Conservation (phyloP, 2,329 filamentous ascomycete species). For the Talaromyces rugulosus region DNA sequence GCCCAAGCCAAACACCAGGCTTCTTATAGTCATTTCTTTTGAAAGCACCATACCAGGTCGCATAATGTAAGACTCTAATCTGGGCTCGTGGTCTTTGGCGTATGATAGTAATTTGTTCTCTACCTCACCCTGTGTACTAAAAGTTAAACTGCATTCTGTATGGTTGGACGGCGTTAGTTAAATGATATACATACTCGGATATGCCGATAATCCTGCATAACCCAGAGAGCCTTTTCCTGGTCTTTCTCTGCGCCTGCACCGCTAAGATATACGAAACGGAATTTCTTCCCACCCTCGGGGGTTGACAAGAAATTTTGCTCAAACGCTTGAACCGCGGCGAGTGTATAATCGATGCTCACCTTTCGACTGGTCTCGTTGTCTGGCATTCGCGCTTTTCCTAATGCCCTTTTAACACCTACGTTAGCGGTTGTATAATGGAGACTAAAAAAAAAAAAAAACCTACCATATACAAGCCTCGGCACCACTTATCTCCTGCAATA, state of each 20-base stretch:
- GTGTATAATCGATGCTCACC: conserved; percentile 31
- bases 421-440: too few relatives aligned
- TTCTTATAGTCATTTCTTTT: neutral
- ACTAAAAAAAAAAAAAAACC: too few relatives aligned
- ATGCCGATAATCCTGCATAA: conserved; percentile 23
- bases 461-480: conserved; percentile 48
- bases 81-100: neutral
- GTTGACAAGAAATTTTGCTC: conserved; percentile 16
- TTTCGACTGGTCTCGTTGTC: conserved; percentile 14
- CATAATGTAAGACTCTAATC: neutral
- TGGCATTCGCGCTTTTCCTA: neutral
- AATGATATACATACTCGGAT: neutral
- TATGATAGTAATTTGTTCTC: neutral
- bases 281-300: conserved; percentile 22
- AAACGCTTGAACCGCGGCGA: conserved; percentile 29
- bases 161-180: neutral
- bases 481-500: conserved; percentile 38
- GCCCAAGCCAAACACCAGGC: neutral
- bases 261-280: conserved; percentile 42
- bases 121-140: neutral
- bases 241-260: conserved; percentile 37
- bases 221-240: conserved; percentile 35
- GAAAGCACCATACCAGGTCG: neutral
- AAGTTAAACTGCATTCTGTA: neutral
- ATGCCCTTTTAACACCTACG: neutral